These are phyloP conservation scores for Fistulina hepatica DNA, from an alignment of 1,284 basidiomycete species.

Conservation along the genomic window DNA sequence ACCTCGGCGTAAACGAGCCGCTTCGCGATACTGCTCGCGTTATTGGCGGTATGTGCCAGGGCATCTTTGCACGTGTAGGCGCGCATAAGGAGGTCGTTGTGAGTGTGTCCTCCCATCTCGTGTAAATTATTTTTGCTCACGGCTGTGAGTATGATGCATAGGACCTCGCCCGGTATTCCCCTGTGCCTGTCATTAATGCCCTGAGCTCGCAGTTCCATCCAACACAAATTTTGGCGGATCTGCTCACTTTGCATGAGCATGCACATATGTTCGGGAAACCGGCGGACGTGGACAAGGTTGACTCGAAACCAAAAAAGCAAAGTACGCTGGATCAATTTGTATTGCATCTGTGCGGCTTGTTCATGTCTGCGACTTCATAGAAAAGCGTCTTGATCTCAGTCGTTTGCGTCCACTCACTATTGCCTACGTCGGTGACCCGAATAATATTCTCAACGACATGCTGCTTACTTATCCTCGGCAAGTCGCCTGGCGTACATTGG, in stretches of 20 bases:
- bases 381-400: slow-evolving; percentile 23
- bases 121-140: slow-evolving; percentile 1
- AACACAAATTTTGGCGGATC: slow-evolving; percentile 89
- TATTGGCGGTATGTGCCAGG: slow-evolving; percentile 90
- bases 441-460: slow-evolving; percentile 97
- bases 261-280: slow-evolving; percentile 37
- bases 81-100: slow-evolving; percentile 91
- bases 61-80: slow-evolving; percentile 94
- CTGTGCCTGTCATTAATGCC: slow-evolving; percentile 92
- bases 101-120: slow-evolving; percentile 15
- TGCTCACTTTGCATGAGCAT: slow-evolving; percentile 83
- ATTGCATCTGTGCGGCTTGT: too few relatives aligned
- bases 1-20: slow-evolving; percentile 93
- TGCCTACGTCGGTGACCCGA: slow-evolving; percentile 91
- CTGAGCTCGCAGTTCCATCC: slow-evolving; percentile 95
- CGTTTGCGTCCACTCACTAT: slow-evolving; percentile 63
- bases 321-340: neutral
- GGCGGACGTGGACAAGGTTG: slow-evolving; percentile 7
- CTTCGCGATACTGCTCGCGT: slow-evolving; percentile 80
- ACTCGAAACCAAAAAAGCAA: slow-evolving; percentile 10
- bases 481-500: too few relatives aligned
- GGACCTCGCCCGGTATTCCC: slow-evolving; percentile 83
- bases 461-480: slow-evolving; percentile 85
- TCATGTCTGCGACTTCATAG: too few relatives aligned
- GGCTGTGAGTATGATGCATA: slow-evolving; percentile 23